Evolutionary conservation across 345 rosid species (phyloP).

Genomic region (Dimocarpus longan): DNA sequence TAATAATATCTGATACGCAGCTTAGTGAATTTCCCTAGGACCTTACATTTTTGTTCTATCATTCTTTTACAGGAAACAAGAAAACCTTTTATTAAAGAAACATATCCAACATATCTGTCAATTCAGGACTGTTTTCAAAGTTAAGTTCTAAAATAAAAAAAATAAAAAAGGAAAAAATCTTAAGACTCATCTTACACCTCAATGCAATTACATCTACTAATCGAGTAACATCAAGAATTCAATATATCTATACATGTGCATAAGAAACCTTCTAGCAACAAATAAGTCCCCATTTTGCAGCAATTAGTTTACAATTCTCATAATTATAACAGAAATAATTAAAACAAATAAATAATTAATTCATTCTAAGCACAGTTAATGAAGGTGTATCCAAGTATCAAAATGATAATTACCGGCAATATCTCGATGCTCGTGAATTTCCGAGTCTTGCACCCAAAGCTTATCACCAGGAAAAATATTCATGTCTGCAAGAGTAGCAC

Average conservation of each 20-base stretch:
- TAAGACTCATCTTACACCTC: background rate
- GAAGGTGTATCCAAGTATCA: background rate
- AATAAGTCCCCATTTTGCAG: background rate
- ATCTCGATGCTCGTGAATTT: constrained; percentile 91
- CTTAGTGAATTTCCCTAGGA: background rate
- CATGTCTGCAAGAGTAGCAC: constrained; percentile 94
- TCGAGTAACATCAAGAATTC: background rate
- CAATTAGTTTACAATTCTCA: background rate
- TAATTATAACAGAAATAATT: background rate
- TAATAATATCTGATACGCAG: background rate
- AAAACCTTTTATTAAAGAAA: background rate
- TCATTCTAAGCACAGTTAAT: constrained; percentile 6
- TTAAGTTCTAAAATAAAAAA: no score
- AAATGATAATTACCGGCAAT: constrained; percentile 73
- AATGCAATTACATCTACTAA: background rate
- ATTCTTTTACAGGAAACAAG: no score
- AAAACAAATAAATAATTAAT: background rate
- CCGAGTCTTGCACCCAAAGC: constrained; percentile 97
- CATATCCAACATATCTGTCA: no score
- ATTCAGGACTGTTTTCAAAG: no score
- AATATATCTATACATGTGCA: background rate
- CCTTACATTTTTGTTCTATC: background rate
- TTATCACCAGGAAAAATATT: constrained; percentile 94
- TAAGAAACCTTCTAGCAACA: background rate
- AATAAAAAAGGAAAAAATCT: background rate